phyloP scores from a whole-genome alignment of 768 basidiomycete species.

The Daedaleopsis nitida region DNA sequence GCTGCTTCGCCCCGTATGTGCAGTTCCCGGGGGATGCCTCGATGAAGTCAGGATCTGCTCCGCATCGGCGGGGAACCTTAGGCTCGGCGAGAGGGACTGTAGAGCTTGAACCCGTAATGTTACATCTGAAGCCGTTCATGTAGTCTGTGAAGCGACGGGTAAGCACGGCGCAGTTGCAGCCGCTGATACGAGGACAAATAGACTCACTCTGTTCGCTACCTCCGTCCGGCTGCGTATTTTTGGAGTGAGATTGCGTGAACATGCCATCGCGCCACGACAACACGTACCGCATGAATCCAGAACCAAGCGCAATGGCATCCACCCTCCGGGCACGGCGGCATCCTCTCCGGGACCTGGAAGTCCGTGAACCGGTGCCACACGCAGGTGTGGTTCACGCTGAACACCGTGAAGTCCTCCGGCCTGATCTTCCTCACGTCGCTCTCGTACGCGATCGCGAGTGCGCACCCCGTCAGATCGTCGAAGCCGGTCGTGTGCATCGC shows the following conservation, averaged over 20 bases:
- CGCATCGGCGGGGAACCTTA: conserved; percentile 64
- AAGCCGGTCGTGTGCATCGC: conserved; percentile 46
- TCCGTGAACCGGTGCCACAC: conserved; percentile 72
- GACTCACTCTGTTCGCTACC: conserved; percentile 64
- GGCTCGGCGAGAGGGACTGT: conserved; percentile 53
- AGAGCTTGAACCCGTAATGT: conserved; percentile 54
- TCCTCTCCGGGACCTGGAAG: conserved; percentile 63
- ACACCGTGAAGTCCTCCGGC: conserved; percentile 71
- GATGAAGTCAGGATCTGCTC: conserved; percentile 51
- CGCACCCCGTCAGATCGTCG: conserved; percentile 62
- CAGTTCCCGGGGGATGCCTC: conserved; percentile 58
- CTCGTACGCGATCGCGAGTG: conserved; percentile 76
- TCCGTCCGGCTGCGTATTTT: conserved; percentile 41
- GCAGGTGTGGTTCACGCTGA: conserved; percentile 78
- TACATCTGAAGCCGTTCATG: conserved; percentile 77
- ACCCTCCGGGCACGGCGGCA: conserved; percentile 68
- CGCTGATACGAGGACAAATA: neutral
- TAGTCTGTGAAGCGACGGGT: conserved; percentile 45
- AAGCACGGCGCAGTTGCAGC: neutral
- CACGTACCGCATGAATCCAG: conserved; percentile 65
- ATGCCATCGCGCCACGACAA: neutral
- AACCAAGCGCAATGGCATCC: conserved; percentile 73
- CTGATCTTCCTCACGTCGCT: conserved; percentile 54
- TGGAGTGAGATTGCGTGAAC: neutral
- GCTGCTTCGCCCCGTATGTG: conserved; percentile 71